phyloP scores from a whole-genome alignment of 495 filamentous ascomycete species.

The Hypoxylon lienhwacheense region DNA sequence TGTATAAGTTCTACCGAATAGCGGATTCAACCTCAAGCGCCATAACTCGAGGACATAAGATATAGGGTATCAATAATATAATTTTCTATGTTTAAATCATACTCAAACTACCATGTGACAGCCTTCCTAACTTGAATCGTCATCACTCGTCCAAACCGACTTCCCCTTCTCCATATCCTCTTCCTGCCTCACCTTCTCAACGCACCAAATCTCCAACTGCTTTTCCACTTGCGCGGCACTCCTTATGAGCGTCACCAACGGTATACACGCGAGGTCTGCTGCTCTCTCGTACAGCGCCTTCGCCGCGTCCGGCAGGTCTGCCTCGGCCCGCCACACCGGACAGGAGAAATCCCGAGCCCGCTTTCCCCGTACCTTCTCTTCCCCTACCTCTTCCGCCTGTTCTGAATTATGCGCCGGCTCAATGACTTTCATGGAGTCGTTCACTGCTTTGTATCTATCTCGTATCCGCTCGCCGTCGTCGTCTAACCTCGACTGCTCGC shows the following conservation, averaged over 20 bases:
- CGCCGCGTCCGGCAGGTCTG: conserved; percentile 59
- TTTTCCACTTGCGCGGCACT: conserved; percentile 55
- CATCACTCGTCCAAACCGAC: conserved; percentile 29
- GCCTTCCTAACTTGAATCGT: conserved; percentile 14
- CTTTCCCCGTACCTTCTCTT: conserved; percentile 35
- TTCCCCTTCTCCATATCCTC: conserved; percentile 41
- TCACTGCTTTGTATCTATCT: conserved; percentile 17
- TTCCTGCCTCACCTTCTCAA: conserved; percentile 41
- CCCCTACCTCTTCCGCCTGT: too few species aligned
- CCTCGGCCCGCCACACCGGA: conserved; percentile 56
- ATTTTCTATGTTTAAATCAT: too few species aligned
- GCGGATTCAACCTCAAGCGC: too few species aligned
- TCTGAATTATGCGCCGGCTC: conserved; percentile 31
- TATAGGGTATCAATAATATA: too few species aligned
- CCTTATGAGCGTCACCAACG: conserved; percentile 41
- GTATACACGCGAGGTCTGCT: conserved; percentile 47
- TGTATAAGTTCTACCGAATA: too few species aligned
- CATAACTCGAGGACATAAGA: too few species aligned
- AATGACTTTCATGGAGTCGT: conserved; percentile 9
- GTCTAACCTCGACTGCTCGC: background rate
- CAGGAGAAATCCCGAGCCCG: conserved; percentile 60
- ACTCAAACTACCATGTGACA: background rate
- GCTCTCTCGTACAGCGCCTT: conserved; percentile 58
- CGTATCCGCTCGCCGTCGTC: background rate
- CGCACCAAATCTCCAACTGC: conserved; percentile 55